Conservation (phyloP, 1,284 basidiomycete genomes). For the Ceratobasidium papillatum region DNA sequence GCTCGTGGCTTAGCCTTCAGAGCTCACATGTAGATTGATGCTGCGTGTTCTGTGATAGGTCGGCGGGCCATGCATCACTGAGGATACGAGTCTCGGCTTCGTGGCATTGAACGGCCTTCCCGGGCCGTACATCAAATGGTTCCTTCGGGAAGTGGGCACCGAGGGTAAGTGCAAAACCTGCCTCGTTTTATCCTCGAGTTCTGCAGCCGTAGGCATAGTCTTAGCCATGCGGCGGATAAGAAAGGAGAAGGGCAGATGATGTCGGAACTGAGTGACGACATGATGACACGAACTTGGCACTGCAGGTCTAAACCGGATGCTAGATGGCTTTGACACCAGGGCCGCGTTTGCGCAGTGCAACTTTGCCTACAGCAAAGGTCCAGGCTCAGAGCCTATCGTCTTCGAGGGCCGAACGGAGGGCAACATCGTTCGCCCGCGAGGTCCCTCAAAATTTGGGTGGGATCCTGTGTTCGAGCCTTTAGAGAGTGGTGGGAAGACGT, state of each 20-base stretch:
- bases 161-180: slow-evolving; percentile 59
- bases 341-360: slow-evolving; percentile 93
- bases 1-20: slow-evolving; percentile 43
- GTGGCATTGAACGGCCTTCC: slow-evolving; percentile 89
- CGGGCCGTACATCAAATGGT: slow-evolving; percentile 97
- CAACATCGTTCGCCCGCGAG: slow-evolving; percentile 85
- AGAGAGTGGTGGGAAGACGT: slow-evolving; percentile 79
- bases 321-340: slow-evolving; percentile 83
- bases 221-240: background rate
- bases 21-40: slow-evolving; percentile 3
- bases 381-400: slow-evolving; percentile 71
- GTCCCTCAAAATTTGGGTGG: slow-evolving; percentile 82
- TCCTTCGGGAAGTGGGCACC: slow-evolving; percentile 81
- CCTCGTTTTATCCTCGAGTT: slow-evolving; percentile 28
- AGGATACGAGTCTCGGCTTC: slow-evolving; percentile 95
- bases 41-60: slow-evolving; percentile 57
- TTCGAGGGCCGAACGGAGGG: slow-evolving; percentile 94
- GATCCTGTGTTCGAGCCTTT: slow-evolving; percentile 88
- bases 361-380: slow-evolving; percentile 91
- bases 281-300: slow-evolving; percentile 13
- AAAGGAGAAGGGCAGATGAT: slow-evolving; percentile 13
- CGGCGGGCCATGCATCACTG: slow-evolving; percentile 89
- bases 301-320: slow-evolving; percentile 83
- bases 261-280: slow-evolving; percentile 12
- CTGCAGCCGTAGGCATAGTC: background rate